phyloP scores from a whole-genome alignment of 257 asterid species.

The Scutellaria barbata region DNA sequence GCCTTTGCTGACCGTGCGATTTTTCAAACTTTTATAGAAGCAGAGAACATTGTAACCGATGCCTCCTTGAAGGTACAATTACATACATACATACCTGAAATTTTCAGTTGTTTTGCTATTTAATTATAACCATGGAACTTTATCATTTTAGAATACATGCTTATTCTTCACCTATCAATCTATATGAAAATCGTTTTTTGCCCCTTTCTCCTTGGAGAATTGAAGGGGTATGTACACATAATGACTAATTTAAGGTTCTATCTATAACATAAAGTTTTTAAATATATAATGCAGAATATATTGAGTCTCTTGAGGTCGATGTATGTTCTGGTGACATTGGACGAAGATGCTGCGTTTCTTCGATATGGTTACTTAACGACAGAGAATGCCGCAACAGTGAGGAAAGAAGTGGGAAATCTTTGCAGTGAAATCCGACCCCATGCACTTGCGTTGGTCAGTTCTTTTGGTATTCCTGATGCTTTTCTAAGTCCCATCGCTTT shows the following conservation, averaged over 20 bases:
- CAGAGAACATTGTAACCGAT: conserved; percentile 64
- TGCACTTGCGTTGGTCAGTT: conserved; percentile 73
- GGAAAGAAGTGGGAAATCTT: conserved; percentile 72
- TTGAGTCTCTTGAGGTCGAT: conserved; percentile 72
- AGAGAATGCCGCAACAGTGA: conserved; percentile 68
- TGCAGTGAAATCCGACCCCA: conserved; percentile 86
- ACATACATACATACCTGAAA: background rate
- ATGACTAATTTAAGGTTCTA: background rate
- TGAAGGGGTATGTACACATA: background rate
- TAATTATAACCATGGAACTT: background rate
- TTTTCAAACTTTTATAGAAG: conserved; percentile 65
- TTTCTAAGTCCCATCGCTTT: conserved; percentile 89
- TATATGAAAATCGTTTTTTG: too few relatives aligned
- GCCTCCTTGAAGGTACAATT: conserved; percentile 62
- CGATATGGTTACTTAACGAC: conserved; percentile 74
- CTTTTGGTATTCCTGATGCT: conserved; percentile 93
- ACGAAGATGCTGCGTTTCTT: conserved; percentile 87
- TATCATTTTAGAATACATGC: background rate
- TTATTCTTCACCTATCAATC: background rate
- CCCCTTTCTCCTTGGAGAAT: too few relatives aligned
- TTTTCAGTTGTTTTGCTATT: background rate
- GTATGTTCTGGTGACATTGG: conserved; percentile 69
- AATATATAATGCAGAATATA: conserved; percentile 54
- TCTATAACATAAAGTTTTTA: background rate
- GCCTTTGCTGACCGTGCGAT: conserved; percentile 84